These are phyloP conservation scores for Keqinozyma sinolaborantium DNA, from an alignment of 1,139 yeast species.

Conservation along the genomic window DNA sequence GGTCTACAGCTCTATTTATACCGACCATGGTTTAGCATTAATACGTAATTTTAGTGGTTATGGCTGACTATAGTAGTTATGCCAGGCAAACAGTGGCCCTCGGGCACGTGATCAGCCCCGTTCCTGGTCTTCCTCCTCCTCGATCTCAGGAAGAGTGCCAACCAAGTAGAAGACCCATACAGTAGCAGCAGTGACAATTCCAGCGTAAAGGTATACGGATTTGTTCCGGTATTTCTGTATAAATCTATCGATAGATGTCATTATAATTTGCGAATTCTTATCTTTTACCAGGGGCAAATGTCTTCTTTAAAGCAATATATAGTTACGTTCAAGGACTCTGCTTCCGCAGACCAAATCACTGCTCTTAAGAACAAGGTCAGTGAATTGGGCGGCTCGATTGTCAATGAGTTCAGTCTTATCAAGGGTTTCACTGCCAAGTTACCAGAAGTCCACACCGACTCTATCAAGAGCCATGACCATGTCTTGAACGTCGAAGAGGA, in stretches of 20 bases:
- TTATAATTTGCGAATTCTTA: slow-evolving; percentile 1
- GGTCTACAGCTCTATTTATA: too few species aligned
- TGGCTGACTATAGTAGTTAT: too few species aligned
- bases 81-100: too few species aligned
- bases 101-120: slow-evolving; percentile 4
- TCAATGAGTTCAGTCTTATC: slow-evolving; percentile 62
- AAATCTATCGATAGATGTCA: slow-evolving; percentile 25
- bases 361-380: slow-evolving; percentile 28
- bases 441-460: slow-evolving; percentile 44
- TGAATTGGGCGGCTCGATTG: slow-evolving; percentile 60
- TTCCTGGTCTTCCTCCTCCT: background rate
- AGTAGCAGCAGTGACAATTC: slow-evolving; percentile 29
- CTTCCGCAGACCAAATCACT: slow-evolving; percentile 27
- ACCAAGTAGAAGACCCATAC: slow-evolving; percentile 31
- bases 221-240: slow-evolving; percentile 25
- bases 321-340: slow-evolving; percentile 35
- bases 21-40: too few species aligned
- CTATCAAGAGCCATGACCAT: slow-evolving; percentile 40
- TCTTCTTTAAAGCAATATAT: slow-evolving; percentile 27
- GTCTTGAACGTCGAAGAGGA: slow-evolving; percentile 60
- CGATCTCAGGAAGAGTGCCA: slow-evolving; percentile 24
- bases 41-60: too few species aligned
- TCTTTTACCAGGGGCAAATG: slow-evolving; percentile 2
- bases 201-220: slow-evolving; percentile 36
- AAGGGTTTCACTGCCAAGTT: slow-evolving; percentile 63